These are phyloP conservation scores for Chamaecyparis obtusa DNA, from an alignment of 75 land plant species.

Conservation along the genomic window DNA sequence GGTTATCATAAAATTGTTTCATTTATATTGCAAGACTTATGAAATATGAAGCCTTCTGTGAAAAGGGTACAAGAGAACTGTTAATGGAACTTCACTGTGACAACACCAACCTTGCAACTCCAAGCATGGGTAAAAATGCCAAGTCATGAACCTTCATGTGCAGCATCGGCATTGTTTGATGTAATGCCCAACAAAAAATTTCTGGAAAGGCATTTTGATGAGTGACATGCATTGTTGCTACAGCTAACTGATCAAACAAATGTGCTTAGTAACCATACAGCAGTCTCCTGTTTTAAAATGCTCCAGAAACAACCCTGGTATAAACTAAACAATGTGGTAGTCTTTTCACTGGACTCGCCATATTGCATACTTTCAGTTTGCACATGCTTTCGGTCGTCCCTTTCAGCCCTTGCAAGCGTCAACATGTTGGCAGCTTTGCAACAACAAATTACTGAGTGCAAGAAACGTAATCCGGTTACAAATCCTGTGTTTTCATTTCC, in stretches of 20 bases:
- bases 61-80: background rate
- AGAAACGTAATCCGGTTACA: slow-evolving; percentile 10
- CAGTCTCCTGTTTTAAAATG: background rate
- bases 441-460: slow-evolving; percentile 8
- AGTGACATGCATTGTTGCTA: background rate
- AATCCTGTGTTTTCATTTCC: background rate
- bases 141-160: background rate
- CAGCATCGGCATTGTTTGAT: background rate
- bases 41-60: background rate
- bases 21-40: background rate
- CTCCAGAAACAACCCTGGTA: background rate
- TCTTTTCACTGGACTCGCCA: background rate
- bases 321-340: background rate
- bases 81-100: background rate
- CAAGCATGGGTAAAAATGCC: background rate
- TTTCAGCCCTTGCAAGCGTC: background rate
- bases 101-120: background rate
- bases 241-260: background rate
- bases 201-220: background rate
- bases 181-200: background rate
- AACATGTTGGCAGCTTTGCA: background rate
- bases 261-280: background rate
- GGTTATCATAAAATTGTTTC: background rate
- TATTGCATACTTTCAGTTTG: background rate
- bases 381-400: background rate